phyloP scores from a whole-genome alignment of 306 rosid genomes.

The Gynostemma pentaphyllum region DNA sequence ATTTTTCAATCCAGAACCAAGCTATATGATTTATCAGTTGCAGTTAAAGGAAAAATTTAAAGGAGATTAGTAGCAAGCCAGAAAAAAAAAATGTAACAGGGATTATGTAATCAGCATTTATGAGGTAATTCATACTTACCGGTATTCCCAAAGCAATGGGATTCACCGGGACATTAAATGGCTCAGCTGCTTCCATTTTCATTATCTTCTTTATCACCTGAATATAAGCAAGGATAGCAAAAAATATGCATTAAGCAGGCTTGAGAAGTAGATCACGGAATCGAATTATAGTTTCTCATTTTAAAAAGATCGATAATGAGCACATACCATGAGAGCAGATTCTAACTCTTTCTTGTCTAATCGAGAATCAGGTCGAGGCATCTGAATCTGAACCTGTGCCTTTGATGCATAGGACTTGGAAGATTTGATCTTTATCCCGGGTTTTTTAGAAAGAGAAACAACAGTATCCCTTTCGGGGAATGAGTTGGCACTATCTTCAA shows the following conservation, averaged over 20 bases:
- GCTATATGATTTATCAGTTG: background rate
- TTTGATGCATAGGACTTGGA: conserved; percentile 34
- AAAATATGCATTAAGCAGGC: background rate
- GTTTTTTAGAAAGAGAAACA: conserved; percentile 34
- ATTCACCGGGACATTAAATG: conserved; percentile 90
- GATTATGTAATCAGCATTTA: background rate
- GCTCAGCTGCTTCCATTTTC: conserved; percentile 98
- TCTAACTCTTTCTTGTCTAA: conserved; percentile 63
- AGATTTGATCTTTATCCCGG: conserved; percentile 65
- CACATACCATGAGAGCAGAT: conserved; percentile 51
- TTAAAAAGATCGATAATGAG: conserved; percentile 3
- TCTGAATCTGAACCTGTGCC: conserved; percentile 19
- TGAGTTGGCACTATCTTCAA: conserved; percentile 73
- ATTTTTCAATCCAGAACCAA: background rate
- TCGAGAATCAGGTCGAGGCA: conserved; percentile 25
- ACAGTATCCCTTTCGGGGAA: conserved; percentile 23
- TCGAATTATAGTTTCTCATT: background rate
- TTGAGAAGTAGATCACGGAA: background rate
- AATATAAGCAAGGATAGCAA: conserved; percentile 4
- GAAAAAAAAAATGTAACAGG: too few species aligned
- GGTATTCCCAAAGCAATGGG: conserved; percentile 95
- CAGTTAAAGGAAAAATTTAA: background rate
- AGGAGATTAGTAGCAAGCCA: background rate
- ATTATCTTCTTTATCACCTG: conserved; percentile 83
- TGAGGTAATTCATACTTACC: conserved; percentile 33